Evolutionary conservation across 148 eudicot species (phyloP).

Genomic region (Linanthus parryae): DNA sequence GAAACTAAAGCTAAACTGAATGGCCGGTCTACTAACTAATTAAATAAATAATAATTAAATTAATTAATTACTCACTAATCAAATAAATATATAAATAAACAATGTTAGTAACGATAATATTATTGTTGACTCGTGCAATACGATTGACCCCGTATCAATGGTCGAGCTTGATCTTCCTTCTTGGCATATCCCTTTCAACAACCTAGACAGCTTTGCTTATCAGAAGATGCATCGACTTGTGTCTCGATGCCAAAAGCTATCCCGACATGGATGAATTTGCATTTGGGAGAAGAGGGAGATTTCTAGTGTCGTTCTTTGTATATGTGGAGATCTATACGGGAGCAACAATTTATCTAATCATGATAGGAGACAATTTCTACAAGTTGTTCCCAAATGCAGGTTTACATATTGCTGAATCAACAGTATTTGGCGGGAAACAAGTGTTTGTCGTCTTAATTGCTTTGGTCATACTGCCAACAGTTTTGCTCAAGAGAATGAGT

Average conservation of each 20-base stretch:
- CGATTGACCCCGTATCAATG: no score
- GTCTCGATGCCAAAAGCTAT: constrained; percentile 21
- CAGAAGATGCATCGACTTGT: constrained; percentile 36
- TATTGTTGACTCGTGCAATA: constrained; percentile 47
- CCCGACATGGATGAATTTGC: constrained; percentile 39
- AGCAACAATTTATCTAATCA: constrained; percentile 32
- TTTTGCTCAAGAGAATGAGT: constrained; percentile 26
- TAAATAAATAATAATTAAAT: no score
- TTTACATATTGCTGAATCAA: constrained; percentile 9
- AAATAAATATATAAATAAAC: neutral
- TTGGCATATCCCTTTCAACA: constrained; percentile 21
- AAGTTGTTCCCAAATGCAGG: constrained; percentile 24
- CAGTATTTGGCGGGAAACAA: constrained; percentile 16
- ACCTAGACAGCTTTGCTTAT: constrained; percentile 32
- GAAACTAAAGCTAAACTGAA: no score
- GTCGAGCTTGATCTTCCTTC: constrained; percentile 23
- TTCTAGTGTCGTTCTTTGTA: constrained; percentile 18
- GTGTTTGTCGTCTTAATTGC: constrained; percentile 23
- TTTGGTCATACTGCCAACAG: constrained; percentile 23
- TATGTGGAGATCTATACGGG: constrained; percentile 32
- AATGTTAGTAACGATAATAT: constrained; percentile 37
- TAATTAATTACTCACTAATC: no score
- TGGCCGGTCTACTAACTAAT: no score
- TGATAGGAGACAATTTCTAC: constrained; percentile 44
- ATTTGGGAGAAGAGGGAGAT: constrained; percentile 27